Conservation (phyloP, 2,329 filamentous ascomycete species). For the Cyclaneusma minus region DNA sequence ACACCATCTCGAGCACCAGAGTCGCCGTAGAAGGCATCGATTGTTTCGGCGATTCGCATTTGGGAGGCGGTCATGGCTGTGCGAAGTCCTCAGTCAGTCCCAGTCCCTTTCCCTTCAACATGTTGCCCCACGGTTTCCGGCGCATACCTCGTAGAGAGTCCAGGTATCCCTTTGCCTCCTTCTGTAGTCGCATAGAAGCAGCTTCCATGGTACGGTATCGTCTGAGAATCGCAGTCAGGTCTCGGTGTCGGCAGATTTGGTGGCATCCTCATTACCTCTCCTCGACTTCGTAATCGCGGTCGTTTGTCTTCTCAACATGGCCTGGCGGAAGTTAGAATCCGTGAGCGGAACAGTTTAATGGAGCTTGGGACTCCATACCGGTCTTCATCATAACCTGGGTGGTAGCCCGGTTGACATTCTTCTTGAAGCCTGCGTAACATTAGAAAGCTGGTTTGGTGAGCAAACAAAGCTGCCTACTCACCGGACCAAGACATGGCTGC, state of each 20-base stretch:
- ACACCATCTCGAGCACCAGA: slow-evolving; percentile 89
- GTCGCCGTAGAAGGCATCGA: slow-evolving; percentile 98
- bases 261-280: slow-evolving; percentile 44
- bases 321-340: slow-evolving; percentile 29
- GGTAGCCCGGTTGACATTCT: slow-evolving; percentile 95
- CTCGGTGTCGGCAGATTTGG: slow-evolving; percentile 1
- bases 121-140: background rate
- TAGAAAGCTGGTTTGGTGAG: slow-evolving; percentile 1
- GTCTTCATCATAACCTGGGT: slow-evolving; percentile 99
- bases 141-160: slow-evolving; percentile 73
- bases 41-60: slow-evolving; percentile 98
- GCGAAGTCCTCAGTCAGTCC: background rate
- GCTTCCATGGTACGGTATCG: slow-evolving; percentile 97
- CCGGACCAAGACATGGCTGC: slow-evolving; percentile 57
- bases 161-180: slow-evolving; percentile 95
- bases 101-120: too few relatives aligned
- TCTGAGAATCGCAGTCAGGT: slow-evolving; percentile 27
- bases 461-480: slow-evolving; percentile 17
- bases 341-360: background rate
- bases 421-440: slow-evolving; percentile 83
- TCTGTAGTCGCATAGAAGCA: slow-evolving; percentile 80
- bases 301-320: slow-evolving; percentile 96
- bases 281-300: slow-evolving; percentile 97
- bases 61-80: slow-evolving; percentile 96
- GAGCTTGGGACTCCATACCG: slow-evolving; percentile 31